Base-by-base conservation (phyloP, 2,329 filamentous ascomycete species). In the Colletotrichum camelliae region DNA sequence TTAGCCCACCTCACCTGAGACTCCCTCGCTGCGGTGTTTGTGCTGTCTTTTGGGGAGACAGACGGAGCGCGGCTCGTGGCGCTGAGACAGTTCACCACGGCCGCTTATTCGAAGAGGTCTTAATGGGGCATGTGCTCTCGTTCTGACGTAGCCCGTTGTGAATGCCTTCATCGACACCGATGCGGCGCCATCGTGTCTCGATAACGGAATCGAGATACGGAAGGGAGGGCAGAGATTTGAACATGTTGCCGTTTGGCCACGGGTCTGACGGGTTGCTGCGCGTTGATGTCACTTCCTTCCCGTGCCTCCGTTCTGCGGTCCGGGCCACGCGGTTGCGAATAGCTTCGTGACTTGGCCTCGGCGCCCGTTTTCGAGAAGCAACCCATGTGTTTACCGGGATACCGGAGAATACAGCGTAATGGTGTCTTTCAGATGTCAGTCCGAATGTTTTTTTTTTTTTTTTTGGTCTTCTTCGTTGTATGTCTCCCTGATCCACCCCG, bases 201-300 rank as follows among this genome's bases (percentile, higher is more conserved):
- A n/a, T n/a, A 27, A 29, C 57, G 27, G 7, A 48, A 73, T 69
- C 70, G 73, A 68, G 73, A 75, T 75, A 64, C 16, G 24, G 55
- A 61, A 27, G 33, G 67, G 70, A 27, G 37, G 31, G 8, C 27
- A 12, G 52, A 37, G 27, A 16, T 39, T 33, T 10, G 66, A 27
- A 29, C 39, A 24, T 62, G 64, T 57, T 43, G 55, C 27, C 31
- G 24, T 48, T 57, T 31, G 37, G 69, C 43, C 43, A 73, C 57
- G 35, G 35, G 21, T 61, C 39, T n/a, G 27, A 8, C 61, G 52
- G 64, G 6, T 58, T 31, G 15, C 64, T 75, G 73, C 64, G 64
- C 39, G 33, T 73, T 73, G 73, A 75, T 73, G 73, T 75, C 73
- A 65, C 57, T 68, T 57, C 73, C 24, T n/a, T 39, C 16, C 43